Conservation (phyloP, 495 filamentous ascomycete genomes). For the Mytilinidion resinicola region DNA sequence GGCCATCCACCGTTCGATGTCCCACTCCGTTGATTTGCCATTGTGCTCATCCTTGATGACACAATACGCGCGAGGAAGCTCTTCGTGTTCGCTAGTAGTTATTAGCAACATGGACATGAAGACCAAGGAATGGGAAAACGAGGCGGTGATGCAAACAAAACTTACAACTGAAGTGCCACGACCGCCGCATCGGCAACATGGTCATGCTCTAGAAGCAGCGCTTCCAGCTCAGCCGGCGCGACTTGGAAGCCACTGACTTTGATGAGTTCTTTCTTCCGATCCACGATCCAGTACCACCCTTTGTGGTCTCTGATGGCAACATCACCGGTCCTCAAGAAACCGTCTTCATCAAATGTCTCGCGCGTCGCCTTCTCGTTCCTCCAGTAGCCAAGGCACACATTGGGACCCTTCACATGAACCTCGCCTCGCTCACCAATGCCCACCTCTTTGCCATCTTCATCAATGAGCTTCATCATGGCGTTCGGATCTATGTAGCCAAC, state of each 20-base stretch:
- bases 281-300: constrained; percentile 38
- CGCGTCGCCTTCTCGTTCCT: constrained; percentile 35
- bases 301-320: constrained; percentile 33
- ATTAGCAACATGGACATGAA: not conserved
- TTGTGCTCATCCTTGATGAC: constrained; percentile 27
- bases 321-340: constrained; percentile 37
- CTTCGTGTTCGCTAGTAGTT: constrained; percentile 32
- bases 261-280: constrained; percentile 41
- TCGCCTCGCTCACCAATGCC: constrained; percentile 34
- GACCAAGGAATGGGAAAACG: not conserved
- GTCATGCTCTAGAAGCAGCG: constrained; percentile 39
- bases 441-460: constrained; percentile 36
- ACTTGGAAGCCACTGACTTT: constrained; percentile 46
- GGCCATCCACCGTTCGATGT: constrained; percentile 31
- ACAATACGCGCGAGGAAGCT: constrained; percentile 35
- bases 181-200: constrained; percentile 43
- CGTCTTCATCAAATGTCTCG: constrained; percentile 35
- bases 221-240: constrained; percentile 46
- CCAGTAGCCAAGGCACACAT: constrained; percentile 39
- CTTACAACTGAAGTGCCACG: constrained; percentile 28
- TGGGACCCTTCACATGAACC: constrained; percentile 37
- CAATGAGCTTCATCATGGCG: constrained; percentile 32
- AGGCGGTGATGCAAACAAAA: not conserved
- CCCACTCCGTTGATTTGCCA: constrained; percentile 21
- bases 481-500: constrained; percentile 38